Evolutionary conservation across 148 eudicot species (phyloP).

Genomic region (Rhododendron mucronatum): DNA sequence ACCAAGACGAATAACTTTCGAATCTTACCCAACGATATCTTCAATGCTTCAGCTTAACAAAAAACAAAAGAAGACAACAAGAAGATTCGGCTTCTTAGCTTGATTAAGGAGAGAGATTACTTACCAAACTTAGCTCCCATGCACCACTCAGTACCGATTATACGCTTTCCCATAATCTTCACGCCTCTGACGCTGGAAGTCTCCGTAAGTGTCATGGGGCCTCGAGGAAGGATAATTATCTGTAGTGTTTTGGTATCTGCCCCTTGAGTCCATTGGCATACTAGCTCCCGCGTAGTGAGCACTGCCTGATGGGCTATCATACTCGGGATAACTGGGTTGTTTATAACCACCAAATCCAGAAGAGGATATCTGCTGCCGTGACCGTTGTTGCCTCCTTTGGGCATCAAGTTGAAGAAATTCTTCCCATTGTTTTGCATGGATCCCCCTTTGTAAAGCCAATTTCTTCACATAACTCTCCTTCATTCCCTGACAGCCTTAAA

Average conservation of each 20-base stretch:
- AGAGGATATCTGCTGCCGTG: slow-evolving; percentile 42
- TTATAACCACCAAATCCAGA: slow-evolving; percentile 58
- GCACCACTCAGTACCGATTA: slow-evolving; percentile 50
- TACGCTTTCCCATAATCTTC: slow-evolving; percentile 68
- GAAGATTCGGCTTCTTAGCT: not conserved
- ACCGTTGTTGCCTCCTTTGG: slow-evolving; percentile 52
- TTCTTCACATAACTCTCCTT: slow-evolving; percentile 61
- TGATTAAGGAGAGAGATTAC: slow-evolving; percentile 29
- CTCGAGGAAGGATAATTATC: slow-evolving; percentile 55
- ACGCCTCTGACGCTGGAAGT: slow-evolving; percentile 62
- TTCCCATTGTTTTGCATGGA: slow-evolving; percentile 81
- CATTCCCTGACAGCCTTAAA: slow-evolving; percentile 62
- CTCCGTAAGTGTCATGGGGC: slow-evolving; percentile 45
- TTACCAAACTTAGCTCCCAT: slow-evolving; percentile 35
- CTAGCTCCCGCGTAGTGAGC: slow-evolving; percentile 42
- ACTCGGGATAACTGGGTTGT: slow-evolving; percentile 46
- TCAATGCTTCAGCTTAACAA: too few species aligned
- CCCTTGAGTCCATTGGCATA: slow-evolving; percentile 51
- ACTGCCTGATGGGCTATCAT: slow-evolving; percentile 40
- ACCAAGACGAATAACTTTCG: not conserved
- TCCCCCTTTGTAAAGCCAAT: slow-evolving; percentile 39
- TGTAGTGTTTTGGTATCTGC: slow-evolving; percentile 44
- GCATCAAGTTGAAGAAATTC: slow-evolving; percentile 65
- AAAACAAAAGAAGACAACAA: slow-evolving; percentile 8
- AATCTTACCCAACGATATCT: not conserved